Evolutionary conservation across 2,329 filamentous ascomycete genomes (phyloP), one percentile per base, ranked within the genome.

Genomic region (Cordyceps cateniannulata): DNA sequence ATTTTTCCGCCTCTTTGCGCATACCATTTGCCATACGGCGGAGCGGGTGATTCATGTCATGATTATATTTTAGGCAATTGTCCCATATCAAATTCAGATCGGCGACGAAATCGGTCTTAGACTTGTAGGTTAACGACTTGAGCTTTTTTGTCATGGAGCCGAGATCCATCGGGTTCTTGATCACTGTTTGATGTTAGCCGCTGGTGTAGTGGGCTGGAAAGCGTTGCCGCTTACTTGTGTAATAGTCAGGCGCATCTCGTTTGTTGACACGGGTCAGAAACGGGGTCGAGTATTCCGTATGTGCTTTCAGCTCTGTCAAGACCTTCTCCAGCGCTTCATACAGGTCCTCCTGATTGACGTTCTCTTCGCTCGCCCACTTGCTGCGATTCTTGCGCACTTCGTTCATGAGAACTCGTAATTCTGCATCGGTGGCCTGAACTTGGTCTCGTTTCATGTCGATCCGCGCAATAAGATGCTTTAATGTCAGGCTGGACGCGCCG

Each of bases 121-220:
- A 93, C 71, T 91, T 93, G 76, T 91, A 95, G 42, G 82, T 82
- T 40, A 91, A 76, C 10, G 83, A 81, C 71, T 93, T 93, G 59
- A 99, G 85, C 77, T 98, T 99, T 78, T 99, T 99, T 64, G 96
- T 96, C 92, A 99, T 98, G 52, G 87, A 88, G 42, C 95, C 95
- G 61, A 99, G 86, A 72, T 99, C 95, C 95, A 99, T 99, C 2
- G 95, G 95, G 51, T 93, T 89, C 76, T 96, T 97, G 75, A 98
- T 97, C 66, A 91, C 88, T 92, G 70, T 25, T 27, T 20, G 79
- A 56, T 42, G 59, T 50, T 56, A 56, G 38, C 62, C 66, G 58
- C 65, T 45, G 62, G 66, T 74, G 66, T 72, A 68, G 60, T 57
- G 25, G 3, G 6, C n/a, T 42, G 35, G 2, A 35, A 49, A 59